Percentiles rank a stretch among this genome's conserved stretches.
Conservation (phyloP, 2,329 filamentous ascomycete species). For the Monosporascus sp. region DNA sequence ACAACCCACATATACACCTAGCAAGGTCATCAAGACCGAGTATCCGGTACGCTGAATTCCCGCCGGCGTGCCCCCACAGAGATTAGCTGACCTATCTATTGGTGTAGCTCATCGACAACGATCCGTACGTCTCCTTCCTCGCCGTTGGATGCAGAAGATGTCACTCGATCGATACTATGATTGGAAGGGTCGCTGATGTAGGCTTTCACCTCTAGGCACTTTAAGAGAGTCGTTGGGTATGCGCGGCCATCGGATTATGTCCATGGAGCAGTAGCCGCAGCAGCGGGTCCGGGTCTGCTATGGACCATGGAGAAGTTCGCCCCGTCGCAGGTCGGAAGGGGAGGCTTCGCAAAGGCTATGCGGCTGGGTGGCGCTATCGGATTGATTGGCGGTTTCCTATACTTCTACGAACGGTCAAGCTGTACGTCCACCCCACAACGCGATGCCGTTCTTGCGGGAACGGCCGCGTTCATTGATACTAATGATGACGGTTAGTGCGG, state of each 20-base stretch:
- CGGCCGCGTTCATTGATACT: slow-evolving; percentile 1
- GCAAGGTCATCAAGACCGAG: slow-evolving; percentile 74
- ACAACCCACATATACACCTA: slow-evolving; percentile 55
- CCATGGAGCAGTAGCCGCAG: slow-evolving; percentile 61
- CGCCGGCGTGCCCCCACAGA: background rate
- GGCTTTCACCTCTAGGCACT: slow-evolving; percentile 58
- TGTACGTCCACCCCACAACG: slow-evolving; percentile 52
- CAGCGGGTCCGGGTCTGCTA: slow-evolving; percentile 69
- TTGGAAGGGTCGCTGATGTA: slow-evolving; percentile 2
- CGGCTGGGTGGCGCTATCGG: slow-evolving; percentile 71
- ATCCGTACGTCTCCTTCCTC: slow-evolving; percentile 65
- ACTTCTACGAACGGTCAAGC: slow-evolving; percentile 78
- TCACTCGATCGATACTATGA: background rate
- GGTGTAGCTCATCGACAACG: slow-evolving; percentile 91
- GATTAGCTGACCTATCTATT: slow-evolving; percentile 21
- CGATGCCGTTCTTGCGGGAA: background rate
- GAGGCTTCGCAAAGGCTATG: slow-evolving; percentile 78
- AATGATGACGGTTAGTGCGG: slow-evolving; percentile 55
- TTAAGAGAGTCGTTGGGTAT: slow-evolving; percentile 85
- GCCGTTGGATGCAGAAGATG: background rate
- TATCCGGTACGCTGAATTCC: slow-evolving; percentile 67
- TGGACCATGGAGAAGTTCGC: slow-evolving; percentile 76
- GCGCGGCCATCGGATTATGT: slow-evolving; percentile 79
- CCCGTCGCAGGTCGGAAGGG: slow-evolving; percentile 78
- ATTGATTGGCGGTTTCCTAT: slow-evolving; percentile 71